Base-by-base conservation (phyloP, 352 stramenopile genomes). In the Plasmopara viticola region DNA sequence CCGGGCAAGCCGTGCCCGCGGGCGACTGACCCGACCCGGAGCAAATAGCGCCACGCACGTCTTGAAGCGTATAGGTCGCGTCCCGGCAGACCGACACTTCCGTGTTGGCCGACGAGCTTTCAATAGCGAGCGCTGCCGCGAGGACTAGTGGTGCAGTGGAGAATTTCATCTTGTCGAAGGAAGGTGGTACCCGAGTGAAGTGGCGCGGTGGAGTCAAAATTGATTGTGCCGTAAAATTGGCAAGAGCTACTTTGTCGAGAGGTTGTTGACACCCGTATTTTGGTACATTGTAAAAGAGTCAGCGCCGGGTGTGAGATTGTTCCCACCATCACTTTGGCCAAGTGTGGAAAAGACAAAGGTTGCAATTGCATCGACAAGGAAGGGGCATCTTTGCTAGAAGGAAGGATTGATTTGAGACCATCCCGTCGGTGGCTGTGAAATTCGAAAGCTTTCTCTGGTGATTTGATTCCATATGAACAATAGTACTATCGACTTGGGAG, bases 11-110 rank as follows among this genome's bases (percentile, higher is more conserved):
- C 2, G 53, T 76, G 17, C 74, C 78, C 2, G 56, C 52, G 0
- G 78, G 74, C 13, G 62, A 25, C 2, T 30, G 15, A 2, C 78
- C 78, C 0, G 59, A 59, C 9, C 78, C 79, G 0, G 66, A 71
- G 52, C 79, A 90, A 34, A 85, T 54, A 9, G 61, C 47, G n/a
- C 76, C 72, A 9, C 72, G 67, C 9, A 57, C 58, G 13, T 49
- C 43, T 9, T 66, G 30, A 47, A 90, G 53, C 14, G 62, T 60
- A 45, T 76, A 79, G 9, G 69, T 79, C 10, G 69, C 66, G 35
- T 79, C 69, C 15, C 64, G 56, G 57, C 69, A 79, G 18, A 79
- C 65, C 4, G 61, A 71, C 6, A 77, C 68, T 31, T 72, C 58
- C 15, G 53, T 65, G 29, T 65, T 51, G 46, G 53, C 60, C 30